phyloP scores from a whole-genome alignment of 1,284 basidiomycete species.

The Naganishia liquefaciens region DNA sequence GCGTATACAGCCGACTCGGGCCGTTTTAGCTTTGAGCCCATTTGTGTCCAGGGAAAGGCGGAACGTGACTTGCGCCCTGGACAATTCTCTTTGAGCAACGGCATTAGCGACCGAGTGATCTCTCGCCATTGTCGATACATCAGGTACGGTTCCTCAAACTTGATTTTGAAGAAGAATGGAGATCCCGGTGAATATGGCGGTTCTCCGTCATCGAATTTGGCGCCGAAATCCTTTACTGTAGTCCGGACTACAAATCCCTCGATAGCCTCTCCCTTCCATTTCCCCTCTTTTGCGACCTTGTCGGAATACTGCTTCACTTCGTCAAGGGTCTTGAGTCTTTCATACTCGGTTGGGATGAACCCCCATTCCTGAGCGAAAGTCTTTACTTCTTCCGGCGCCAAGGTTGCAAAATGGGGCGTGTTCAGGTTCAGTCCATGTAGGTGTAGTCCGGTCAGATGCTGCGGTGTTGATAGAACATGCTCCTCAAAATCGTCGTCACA shows the following conservation, averaged over 20 bases:
- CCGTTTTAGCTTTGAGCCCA: slow-evolving; percentile 47
- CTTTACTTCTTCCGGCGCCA: slow-evolving; percentile 68
- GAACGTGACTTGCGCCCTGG: slow-evolving; percentile 28
- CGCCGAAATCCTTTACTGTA: slow-evolving; percentile 56
- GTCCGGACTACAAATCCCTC: slow-evolving; percentile 97
- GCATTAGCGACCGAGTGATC: slow-evolving; percentile 75
- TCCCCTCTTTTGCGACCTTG: slow-evolving; percentile 66
- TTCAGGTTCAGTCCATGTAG: slow-evolving; percentile 87
- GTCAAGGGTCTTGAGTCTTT: slow-evolving; percentile 63
- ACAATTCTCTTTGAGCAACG: slow-evolving; percentile 41
- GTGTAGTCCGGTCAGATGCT: slow-evolving; percentile 84
- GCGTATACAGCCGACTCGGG: slow-evolving; percentile 55
- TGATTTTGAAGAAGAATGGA: slow-evolving; percentile 98
- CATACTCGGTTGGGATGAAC: slow-evolving; percentile 77
- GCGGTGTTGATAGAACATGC: slow-evolving; percentile 83
- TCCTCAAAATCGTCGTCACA: slow-evolving; percentile 98
- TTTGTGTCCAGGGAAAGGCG: slow-evolving; percentile 45
- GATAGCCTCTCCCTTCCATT: slow-evolving; percentile 81
- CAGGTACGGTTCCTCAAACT: slow-evolving; percentile 98
- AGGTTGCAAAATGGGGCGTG: slow-evolving; percentile 71
- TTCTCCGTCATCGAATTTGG: slow-evolving; percentile 33
- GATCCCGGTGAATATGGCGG: slow-evolving; percentile 75
- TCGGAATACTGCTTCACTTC: slow-evolving; percentile 75
- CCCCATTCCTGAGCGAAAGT: slow-evolving; percentile 87
- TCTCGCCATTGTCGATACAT: slow-evolving; percentile 99